Evolutionary conservation across 2,329 filamentous ascomycete species (phyloP), one percentile per base, ranked within the genome.

Genomic region (Penicillium crustosum): DNA sequence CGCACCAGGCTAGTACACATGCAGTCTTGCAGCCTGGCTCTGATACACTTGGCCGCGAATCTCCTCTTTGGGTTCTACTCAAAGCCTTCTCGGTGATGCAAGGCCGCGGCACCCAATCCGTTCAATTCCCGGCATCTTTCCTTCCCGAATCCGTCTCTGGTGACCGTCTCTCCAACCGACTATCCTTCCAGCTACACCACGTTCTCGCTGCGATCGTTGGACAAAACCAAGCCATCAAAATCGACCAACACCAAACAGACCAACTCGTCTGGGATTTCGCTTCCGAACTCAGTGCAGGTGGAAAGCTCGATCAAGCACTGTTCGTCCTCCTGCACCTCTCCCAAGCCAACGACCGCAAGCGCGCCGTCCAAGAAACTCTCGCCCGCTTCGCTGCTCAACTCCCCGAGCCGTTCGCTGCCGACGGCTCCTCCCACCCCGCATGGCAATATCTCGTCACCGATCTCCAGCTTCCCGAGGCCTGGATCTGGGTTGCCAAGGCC

Each of bases 401-500:
- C 51, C 75, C 76, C 10, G 83, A 87, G 8, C 78, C 82, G 3
- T 82, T 87, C 49, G 78, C 81, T 9, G 81, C 83, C 6, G 69
- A 74, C 44, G 72, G 72, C 25, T 65, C 67, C 4, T 63, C 70
- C 21, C 67, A 73, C 61, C 70, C 77, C 17, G 81, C 76, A 53
- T 91, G 87, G 73, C 78, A 75, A 12, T 81, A 83, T 15, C 78
- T 94, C 23, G 83, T 83, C 0, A 78, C 82, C 44, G 85, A 84
- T 33, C 84, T 93, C 53, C 83, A 85, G 61, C 84, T 97, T 42
- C 91, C 93, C 0, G 75, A 82, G 1, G 74, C 83, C 4, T 96
- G 93, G 92, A 82, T 97, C 50, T 96, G 90, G 86, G 86, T 91
- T 59, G 91, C 94, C 19, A 90, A 93, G 70, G 93, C 93, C 13